These are phyloP conservation scores for Ilex asprella DNA, from an alignment of 257 asterid genomes.

Conservation along the genomic window DNA sequence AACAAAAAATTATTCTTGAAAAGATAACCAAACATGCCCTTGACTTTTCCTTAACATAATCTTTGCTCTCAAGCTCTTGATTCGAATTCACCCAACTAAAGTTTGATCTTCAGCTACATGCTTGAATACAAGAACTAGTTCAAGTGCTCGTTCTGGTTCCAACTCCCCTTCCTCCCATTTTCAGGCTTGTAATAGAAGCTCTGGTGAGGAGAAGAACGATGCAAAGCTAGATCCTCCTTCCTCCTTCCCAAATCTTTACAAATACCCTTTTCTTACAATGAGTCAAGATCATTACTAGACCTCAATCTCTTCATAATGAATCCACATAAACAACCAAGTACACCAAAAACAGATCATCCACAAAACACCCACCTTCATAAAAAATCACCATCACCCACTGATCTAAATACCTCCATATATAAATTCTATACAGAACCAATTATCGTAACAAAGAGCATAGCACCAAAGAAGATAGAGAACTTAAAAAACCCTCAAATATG, in stretches of 20 bases:
- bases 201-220: slow-evolving; percentile 69
- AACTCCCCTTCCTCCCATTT: slow-evolving; percentile 86
- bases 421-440: no score
- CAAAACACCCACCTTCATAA: no score
- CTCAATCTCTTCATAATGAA: slow-evolving; percentile 77
- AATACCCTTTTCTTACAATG: slow-evolving; percentile 61
- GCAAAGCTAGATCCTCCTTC: slow-evolving; percentile 52
- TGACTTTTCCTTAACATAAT: slow-evolving; percentile 13
- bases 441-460: no score
- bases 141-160: slow-evolving; percentile 89
- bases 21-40: no score
- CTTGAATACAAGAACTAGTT: slow-evolving; percentile 31
- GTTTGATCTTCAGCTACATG: slow-evolving; percentile 36
- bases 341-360: no score
- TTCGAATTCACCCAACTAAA: slow-evolving; percentile 29
- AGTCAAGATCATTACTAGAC: slow-evolving; percentile 82
- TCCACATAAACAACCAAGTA: no score
- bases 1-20: no score
- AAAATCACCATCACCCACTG: no score
- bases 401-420: no score
- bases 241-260: slow-evolving; percentile 80
- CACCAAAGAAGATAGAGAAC: no score
- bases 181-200: slow-evolving; percentile 72
- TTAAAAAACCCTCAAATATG: no score
- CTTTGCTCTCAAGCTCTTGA: slow-evolving; percentile 25